These are phyloP conservation scores for Verticillium albo-atrum DNA, from an alignment of 2,329 filamentous ascomycete genomes.

Conservation along the genomic window DNA sequence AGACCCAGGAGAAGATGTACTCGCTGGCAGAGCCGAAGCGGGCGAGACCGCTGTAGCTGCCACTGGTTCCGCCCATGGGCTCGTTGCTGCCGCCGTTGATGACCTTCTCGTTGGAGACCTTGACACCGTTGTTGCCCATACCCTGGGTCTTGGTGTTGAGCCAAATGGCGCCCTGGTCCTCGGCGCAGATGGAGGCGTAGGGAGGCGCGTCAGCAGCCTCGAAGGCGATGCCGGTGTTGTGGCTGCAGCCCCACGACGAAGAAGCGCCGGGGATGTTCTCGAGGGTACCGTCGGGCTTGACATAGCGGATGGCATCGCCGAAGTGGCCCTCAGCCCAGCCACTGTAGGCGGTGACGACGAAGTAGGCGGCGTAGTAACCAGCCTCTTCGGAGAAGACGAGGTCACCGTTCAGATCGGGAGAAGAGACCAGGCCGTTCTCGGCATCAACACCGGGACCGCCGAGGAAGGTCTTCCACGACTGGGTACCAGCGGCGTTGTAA, in stretches of 20 bases:
- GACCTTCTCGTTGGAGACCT: slow-evolving; percentile 58
- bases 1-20: slow-evolving; percentile 61
- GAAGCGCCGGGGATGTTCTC: slow-evolving; percentile 47
- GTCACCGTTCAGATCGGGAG: slow-evolving; percentile 59
- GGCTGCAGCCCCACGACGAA: slow-evolving; percentile 56
- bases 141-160: slow-evolving; percentile 55
- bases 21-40: slow-evolving; percentile 44
- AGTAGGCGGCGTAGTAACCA: slow-evolving; percentile 56
- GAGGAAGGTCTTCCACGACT: slow-evolving; percentile 55
- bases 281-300: slow-evolving; percentile 45
- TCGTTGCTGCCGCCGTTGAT: slow-evolving; percentile 56
- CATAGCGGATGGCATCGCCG: slow-evolving; percentile 44
- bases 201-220: slow-evolving; percentile 54
- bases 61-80: slow-evolving; percentile 59
- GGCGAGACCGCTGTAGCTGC: slow-evolving; percentile 54
- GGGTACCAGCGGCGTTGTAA: slow-evolving; percentile 43
- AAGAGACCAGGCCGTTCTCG: slow-evolving; percentile 39
- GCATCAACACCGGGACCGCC: slow-evolving; percentile 51
- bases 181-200: slow-evolving; percentile 55
- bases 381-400: slow-evolving; percentile 54
- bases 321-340: slow-evolving; percentile 51
- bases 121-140: slow-evolving; percentile 48
- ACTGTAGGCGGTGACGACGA: slow-evolving; percentile 55
- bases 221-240: slow-evolving; percentile 62
- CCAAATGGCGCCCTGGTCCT: slow-evolving; percentile 61